phyloP scores from a whole-genome alignment of 257 asterid species.

The Henckelia pumila region DNA sequence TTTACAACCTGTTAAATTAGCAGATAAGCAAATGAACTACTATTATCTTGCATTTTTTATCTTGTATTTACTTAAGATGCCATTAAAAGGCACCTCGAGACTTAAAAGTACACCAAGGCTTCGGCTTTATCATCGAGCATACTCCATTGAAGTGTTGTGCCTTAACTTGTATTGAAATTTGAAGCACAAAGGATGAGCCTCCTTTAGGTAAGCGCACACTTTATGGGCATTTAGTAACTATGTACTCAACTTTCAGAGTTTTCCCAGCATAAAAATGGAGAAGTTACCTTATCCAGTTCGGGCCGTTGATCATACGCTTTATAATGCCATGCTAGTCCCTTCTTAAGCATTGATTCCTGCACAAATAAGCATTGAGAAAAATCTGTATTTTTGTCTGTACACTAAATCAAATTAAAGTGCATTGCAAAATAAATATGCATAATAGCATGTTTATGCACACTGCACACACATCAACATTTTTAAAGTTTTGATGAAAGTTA shows the following conservation, averaged over 20 bases:
- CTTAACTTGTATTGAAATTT: background rate
- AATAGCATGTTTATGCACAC: background rate
- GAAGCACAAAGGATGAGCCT: background rate
- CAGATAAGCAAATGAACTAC: background rate
- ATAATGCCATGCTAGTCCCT: slow-evolving; percentile 92
- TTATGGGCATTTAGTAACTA: background rate
- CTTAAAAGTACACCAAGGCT: background rate
- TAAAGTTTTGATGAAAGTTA: background rate
- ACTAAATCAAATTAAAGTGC: background rate
- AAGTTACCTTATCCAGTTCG: slow-evolving; percentile 60
- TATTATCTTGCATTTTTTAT: too few species aligned
- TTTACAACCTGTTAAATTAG: background rate
- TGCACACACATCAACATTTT: background rate
- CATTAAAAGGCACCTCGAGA: background rate
- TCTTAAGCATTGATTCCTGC: slow-evolving; percentile 89
- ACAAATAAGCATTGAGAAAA: background rate
- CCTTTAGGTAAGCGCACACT: background rate
- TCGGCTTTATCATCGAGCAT: background rate
- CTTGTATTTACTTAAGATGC: background rate
- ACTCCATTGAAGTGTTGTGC: background rate
- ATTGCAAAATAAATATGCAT: background rate
- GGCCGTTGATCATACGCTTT: slow-evolving; percentile 80
- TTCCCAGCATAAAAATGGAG: background rate
- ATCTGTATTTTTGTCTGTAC: background rate
- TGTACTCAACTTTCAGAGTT: background rate